phyloP scores from a whole-genome alignment of 2,329 filamentous ascomycete genomes.

The Pleurostoma richardsiae region DNA sequence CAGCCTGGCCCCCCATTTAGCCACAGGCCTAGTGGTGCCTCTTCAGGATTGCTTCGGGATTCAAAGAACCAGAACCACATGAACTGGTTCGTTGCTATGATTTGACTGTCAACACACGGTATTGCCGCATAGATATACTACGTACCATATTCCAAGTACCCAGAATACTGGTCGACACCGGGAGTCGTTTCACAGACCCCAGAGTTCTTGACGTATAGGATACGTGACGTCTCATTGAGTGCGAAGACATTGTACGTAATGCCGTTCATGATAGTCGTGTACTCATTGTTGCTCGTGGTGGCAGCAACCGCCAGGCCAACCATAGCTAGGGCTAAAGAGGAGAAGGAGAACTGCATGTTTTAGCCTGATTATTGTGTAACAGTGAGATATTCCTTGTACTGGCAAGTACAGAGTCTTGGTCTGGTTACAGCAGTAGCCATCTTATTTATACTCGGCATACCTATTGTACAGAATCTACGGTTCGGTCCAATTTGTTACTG shows the following conservation, averaged over 20 bases:
- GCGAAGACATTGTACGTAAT: slow-evolving; percentile 4
- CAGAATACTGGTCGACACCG: slow-evolving; percentile 5
- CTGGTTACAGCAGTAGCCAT: too few relatives aligned
- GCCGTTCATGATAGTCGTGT: not conserved
- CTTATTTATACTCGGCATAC: too few relatives aligned
- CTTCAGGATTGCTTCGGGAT: slow-evolving; percentile 20
- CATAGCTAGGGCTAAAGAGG: too few relatives aligned
- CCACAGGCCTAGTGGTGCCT: slow-evolving; percentile 45
- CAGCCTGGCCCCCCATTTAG: slow-evolving; percentile 54
- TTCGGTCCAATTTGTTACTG: too few relatives aligned
- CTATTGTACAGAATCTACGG: too few relatives aligned
- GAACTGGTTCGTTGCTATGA: slow-evolving; percentile 1
- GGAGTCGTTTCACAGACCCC: slow-evolving; percentile 6
- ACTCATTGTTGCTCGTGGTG: too few relatives aligned
- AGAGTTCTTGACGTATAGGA: slow-evolving; percentile 1
- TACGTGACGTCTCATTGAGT: not conserved
- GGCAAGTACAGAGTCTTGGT: too few relatives aligned
- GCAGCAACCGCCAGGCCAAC: too few relatives aligned
- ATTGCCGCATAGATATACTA: too few relatives aligned
- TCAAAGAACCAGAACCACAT: slow-evolving; percentile 28
- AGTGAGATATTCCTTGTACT: too few relatives aligned
- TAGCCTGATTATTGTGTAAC: too few relatives aligned
- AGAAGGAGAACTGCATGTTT: too few relatives aligned
- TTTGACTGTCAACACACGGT: slow-evolving; percentile 3
- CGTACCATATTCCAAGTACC: not conserved